A percentile compares a stretch with the other conserved stretches of the same genome.
Evolutionary conservation across 31 red algal species (phyloP).

Genomic region (Odonthalia washingtoniensis): DNA sequence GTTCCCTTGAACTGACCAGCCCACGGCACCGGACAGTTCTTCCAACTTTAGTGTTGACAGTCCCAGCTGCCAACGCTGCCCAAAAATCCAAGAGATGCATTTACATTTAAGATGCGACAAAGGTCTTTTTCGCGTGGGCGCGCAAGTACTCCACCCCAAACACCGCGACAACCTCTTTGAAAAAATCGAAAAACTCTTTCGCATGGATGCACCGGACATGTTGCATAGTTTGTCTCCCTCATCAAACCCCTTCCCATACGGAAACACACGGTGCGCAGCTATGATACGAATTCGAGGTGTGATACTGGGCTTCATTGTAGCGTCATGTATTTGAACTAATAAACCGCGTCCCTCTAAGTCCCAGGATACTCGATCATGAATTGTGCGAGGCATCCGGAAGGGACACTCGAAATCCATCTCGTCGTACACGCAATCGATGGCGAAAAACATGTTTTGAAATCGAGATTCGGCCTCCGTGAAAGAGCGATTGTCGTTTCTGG

Average conservation of each 20-base stretch:
- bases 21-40: too few relatives aligned
- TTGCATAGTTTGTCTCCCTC: not conserved
- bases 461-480: too few relatives aligned
- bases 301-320: not conserved
- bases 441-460: too few relatives aligned
- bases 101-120: not conserved
- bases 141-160: not conserved
- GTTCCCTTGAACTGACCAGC: too few relatives aligned
- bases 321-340: constrained; percentile 7
- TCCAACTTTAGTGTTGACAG: too few relatives aligned
- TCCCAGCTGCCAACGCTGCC: constrained; percentile 3
- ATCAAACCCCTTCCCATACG: not conserved
- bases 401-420: too few relatives aligned
- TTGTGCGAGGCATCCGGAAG: too few relatives aligned
- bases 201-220: not conserved
- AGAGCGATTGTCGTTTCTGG: too few relatives aligned
- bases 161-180: not conserved
- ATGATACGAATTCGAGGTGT: not conserved
- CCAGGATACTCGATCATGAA: not conserved
- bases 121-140: too few relatives aligned
- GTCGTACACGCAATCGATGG: too few relatives aligned
- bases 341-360: not conserved
- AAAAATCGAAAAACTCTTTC: not conserved
- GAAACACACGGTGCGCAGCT: not conserved
- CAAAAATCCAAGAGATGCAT: not conserved